A percentile compares a stretch with the other conserved stretches of the same genome.
phyloP scores from a whole-genome alignment of 2,329 filamentous ascomycete genomes.

The Monosporascus sp. region DNA sequence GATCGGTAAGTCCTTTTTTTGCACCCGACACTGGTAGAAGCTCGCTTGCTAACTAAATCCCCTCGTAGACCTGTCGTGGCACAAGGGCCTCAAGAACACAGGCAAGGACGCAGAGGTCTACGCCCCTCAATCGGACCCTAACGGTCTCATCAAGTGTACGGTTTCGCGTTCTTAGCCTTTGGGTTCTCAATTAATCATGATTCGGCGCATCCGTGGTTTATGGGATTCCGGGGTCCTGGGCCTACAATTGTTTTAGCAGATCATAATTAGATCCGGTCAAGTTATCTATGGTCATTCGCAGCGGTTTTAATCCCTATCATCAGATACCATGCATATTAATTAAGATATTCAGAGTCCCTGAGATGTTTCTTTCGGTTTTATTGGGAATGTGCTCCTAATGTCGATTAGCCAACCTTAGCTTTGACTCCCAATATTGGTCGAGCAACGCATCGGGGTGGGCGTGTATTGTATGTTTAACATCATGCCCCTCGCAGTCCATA shows the following conservation, averaged over 20 bases:
- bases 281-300: slow-evolving; percentile 3
- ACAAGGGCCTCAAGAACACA: slow-evolving; percentile 91
- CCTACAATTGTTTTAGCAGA: slow-evolving; percentile 5
- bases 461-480: too few relatives aligned
- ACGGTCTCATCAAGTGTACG: slow-evolving; percentile 92
- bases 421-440: background rate
- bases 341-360: slow-evolving; percentile 1
- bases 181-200: slow-evolving; percentile 7
- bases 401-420: background rate
- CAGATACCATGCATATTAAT: slow-evolving; percentile 15
- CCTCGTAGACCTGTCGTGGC: slow-evolving; percentile 79
- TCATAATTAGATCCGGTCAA: slow-evolving; percentile 4
- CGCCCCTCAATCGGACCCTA: slow-evolving; percentile 85
- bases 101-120: slow-evolving; percentile 95
- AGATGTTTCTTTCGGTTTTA: background rate
- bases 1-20: slow-evolving; percentile 57
- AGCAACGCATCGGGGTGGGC: too few relatives aligned
- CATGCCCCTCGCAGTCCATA: background rate
- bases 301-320: slow-evolving; percentile 2
- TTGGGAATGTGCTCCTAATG: background rate
- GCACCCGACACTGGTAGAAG: background rate
- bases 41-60: background rate
- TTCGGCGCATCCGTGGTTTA: slow-evolving; percentile 11
- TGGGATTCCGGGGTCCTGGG: background rate
- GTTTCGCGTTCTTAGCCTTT: slow-evolving; percentile 54